Percentiles rank a stretch among this genome's conserved stretches.
Evolutionary conservation across 129 eudicot genomes (phyloP).

Genomic region (Flaveria linearis): DNA sequence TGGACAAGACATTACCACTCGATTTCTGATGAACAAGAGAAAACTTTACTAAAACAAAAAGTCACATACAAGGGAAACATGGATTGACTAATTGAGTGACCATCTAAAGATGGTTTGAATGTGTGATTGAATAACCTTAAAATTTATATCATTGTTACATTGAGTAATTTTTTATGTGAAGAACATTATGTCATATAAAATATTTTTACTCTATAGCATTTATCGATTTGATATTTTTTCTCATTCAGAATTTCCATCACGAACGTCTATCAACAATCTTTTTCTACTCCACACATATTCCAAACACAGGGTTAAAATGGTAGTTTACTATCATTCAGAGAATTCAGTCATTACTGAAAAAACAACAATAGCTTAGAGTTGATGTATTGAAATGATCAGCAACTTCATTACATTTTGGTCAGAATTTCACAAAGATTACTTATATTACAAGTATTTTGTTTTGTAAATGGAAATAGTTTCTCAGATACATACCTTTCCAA

Average conservation of each 20-base stretch:
- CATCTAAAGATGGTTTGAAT: background rate
- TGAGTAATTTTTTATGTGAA: background rate
- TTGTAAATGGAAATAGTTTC: background rate
- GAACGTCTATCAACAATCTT: background rate
- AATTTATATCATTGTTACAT: background rate
- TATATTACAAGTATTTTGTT: constrained; percentile 1
- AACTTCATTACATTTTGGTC: background rate
- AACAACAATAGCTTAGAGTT: background rate
- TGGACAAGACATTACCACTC: background rate
- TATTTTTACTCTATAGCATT: background rate
- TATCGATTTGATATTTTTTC: background rate
- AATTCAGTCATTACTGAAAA: background rate
- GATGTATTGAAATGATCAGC: background rate
- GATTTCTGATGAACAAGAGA: background rate
- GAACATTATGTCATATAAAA: background rate
- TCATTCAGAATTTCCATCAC: background rate
- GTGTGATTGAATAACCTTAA: background rate
- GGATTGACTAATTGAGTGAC: background rate
- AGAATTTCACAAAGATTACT: background rate
- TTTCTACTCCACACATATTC: background rate
- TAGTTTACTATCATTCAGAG: background rate
- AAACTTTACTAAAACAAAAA: background rate
- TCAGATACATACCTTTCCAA: constrained; percentile 53
- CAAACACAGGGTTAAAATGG: background rate
- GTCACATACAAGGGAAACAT: background rate